Conservation (phyloP, 345 rosid species). For the Excoecaria cochinchinensis region DNA sequence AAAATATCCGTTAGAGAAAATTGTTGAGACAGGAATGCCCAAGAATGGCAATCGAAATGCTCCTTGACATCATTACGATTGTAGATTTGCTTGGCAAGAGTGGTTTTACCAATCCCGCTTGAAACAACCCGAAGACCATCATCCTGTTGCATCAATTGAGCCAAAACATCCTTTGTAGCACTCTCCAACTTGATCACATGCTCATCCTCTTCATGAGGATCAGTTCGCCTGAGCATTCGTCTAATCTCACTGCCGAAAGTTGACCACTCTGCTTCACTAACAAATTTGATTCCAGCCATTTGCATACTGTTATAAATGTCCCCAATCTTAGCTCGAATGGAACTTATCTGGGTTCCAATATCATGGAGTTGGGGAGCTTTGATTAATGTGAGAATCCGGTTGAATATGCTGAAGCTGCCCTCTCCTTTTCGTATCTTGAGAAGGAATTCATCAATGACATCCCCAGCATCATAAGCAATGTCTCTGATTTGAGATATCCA, state of each 20-base stretch:
- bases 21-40: constrained; percentile 4
- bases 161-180: neutral
- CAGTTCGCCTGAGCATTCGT: neutral
- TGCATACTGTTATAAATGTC: neutral
- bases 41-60: neutral
- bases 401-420: neutral
- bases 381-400: neutral
- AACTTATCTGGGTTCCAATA: neutral
- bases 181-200: neutral
- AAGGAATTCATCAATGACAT: neutral
- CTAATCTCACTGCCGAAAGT: neutral
- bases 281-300: neutral
- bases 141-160: neutral
- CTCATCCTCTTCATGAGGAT: neutral
- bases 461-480: neutral
- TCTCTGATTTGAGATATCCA: neutral
- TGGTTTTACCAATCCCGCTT: neutral
- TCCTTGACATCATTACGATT: neutral
- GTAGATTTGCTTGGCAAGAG: neutral
- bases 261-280: neutral
- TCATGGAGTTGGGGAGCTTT: neutral
- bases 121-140: neutral
- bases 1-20: neutral
- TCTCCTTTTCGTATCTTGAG: neutral
- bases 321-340: neutral